Conservation (phyloP, 1,284 basidiomycete genomes). For the Cryptococcus sp. region DNA sequence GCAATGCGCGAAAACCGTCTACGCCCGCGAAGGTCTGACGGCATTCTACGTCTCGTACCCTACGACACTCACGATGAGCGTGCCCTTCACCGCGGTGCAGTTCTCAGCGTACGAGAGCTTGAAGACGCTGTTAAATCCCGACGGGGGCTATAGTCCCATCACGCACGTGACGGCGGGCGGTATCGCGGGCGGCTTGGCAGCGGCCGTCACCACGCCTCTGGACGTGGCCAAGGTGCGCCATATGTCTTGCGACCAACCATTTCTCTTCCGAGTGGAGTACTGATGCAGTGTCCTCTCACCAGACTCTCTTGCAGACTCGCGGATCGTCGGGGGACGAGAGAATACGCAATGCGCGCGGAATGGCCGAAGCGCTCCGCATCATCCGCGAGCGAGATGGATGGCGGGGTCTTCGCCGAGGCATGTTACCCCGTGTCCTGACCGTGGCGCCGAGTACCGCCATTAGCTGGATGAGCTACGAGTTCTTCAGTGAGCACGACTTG, state of each 20-base stretch:
- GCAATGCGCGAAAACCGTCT: constrained; percentile 77
- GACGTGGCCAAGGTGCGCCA: constrained; percentile 84
- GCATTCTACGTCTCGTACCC: constrained; percentile 99
- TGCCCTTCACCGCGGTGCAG: constrained; percentile 98
- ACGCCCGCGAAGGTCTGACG: constrained; percentile 77
- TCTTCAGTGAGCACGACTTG: constrained; percentile 74
- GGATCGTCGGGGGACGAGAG: constrained; percentile 78
- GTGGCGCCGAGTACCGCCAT: constrained; percentile 97
- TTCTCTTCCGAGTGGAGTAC: background rate
- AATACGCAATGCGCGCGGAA: constrained; percentile 81
- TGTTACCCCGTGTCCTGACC: constrained; percentile 89
- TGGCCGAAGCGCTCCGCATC: constrained; percentile 84
- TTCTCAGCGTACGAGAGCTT: constrained; percentile 96
- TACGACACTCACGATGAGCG: constrained; percentile 93
- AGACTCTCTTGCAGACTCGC: constrained; percentile 76
- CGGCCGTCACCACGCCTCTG: constrained; percentile 92
- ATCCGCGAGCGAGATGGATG: constrained; percentile 84
- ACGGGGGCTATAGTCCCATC: constrained; percentile 80
- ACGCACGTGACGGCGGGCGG: constrained; percentile 92
- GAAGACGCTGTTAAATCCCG: constrained; percentile 84
- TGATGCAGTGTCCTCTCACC: background rate
- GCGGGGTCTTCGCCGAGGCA: constrained; percentile 81
- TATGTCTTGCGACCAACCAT: background rate
- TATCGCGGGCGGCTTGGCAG: constrained; percentile 89
- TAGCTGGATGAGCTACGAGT: constrained; percentile 96